Conservation (phyloP, 495 filamentous ascomycete species). For the Penicillium argentinense region DNA sequence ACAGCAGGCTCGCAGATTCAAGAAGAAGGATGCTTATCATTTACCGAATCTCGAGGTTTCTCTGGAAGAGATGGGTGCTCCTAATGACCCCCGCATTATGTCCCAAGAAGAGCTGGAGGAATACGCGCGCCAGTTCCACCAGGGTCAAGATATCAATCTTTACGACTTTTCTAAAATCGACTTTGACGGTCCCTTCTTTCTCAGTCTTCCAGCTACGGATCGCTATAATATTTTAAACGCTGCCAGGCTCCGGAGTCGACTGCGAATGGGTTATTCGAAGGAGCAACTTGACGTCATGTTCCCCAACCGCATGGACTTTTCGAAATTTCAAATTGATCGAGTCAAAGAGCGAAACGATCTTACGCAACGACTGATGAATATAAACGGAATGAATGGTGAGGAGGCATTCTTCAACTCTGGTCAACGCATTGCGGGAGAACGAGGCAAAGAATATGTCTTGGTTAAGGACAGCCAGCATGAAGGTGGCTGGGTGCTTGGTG, state of each 20-base stretch:
- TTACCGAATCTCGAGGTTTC: slow-evolving; percentile 77
- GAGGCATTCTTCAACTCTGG: slow-evolving; percentile 65
- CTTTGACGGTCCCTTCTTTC: slow-evolving; percentile 91
- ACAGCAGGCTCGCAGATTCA: slow-evolving; percentile 72
- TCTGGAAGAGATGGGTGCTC: slow-evolving; percentile 80
- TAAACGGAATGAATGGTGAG: slow-evolving; percentile 82
- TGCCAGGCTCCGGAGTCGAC: slow-evolving; percentile 76
- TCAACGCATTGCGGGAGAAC: slow-evolving; percentile 81
- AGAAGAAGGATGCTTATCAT: slow-evolving; percentile 91
- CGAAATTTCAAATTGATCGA: slow-evolving; percentile 91
- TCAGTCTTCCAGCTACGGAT: slow-evolving; percentile 83
- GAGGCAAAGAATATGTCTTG: slow-evolving; percentile 87
- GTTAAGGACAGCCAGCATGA: slow-evolving; percentile 94
- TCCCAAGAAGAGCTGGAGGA: slow-evolving; percentile 87
- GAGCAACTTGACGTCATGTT: slow-evolving; percentile 96
- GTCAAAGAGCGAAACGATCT: slow-evolving; percentile 89
- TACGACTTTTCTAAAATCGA: slow-evolving; percentile 99
- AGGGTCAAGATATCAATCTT: slow-evolving; percentile 93
- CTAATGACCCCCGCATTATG: slow-evolving; percentile 94
- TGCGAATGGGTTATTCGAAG: slow-evolving; percentile 95
- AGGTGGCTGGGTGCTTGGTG: slow-evolving; percentile 95
- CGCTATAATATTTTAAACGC: slow-evolving; percentile 97
- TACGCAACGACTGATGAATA: slow-evolving; percentile 93
- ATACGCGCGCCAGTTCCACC: slow-evolving; percentile 87
- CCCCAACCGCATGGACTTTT: slow-evolving; percentile 96